Base-by-base conservation (phyloP, 352 stramenopile species). In the Chrysophaeum taylorii region DNA sequence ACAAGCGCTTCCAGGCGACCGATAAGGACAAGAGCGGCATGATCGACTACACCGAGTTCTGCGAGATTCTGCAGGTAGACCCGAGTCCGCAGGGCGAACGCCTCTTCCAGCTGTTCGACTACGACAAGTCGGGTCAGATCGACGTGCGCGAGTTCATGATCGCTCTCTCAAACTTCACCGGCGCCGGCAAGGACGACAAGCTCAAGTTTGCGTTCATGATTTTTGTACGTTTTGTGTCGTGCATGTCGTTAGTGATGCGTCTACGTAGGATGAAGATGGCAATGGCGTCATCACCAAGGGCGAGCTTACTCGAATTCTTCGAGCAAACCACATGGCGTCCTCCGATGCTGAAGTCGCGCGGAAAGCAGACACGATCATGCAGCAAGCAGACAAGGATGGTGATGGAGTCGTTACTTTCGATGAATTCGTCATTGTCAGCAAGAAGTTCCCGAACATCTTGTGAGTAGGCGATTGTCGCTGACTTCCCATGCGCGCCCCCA, bases 1-100 rank as follows among this genome's bases (percentile, higher is more conserved):
- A 96, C 83, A 96, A 96, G 76, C 84, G 90, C 36, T 98, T 96
- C 83, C 88, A 96, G 80, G 87, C 88, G 16, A 92, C 87, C 29
- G 89, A 96, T 78, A 95, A 96, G 72, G 89, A 96, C 62, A 92
- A 91, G 33, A 94, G 85, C 2, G 92, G 92, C 29, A 85, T 96
- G 73, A 95, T 97, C 69, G 89, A 97, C 77, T 97, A 97, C 83
- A 93, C 89, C 23, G 92, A 97, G 79, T 97, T 97, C 80, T 97
- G 92, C 71, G 89, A 97, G 74, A 83, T 97, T 37, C 82, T 97
- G 80, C 88, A 95, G 72, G 85, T 96, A 48, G 91, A 96, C 68
- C 89, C 91, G 29, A 90, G 84, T 43, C 83, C 88, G 9, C 85
- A 94, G 75, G 89, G 84, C 64, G 89, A 97, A 73, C 92, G 91